A percentile compares a stretch with the other conserved stretches of the same genome.
Evolutionary conservation across 2,329 filamentous ascomycete genomes (phyloP).

Genomic region (Sphaerulina populicola): DNA sequence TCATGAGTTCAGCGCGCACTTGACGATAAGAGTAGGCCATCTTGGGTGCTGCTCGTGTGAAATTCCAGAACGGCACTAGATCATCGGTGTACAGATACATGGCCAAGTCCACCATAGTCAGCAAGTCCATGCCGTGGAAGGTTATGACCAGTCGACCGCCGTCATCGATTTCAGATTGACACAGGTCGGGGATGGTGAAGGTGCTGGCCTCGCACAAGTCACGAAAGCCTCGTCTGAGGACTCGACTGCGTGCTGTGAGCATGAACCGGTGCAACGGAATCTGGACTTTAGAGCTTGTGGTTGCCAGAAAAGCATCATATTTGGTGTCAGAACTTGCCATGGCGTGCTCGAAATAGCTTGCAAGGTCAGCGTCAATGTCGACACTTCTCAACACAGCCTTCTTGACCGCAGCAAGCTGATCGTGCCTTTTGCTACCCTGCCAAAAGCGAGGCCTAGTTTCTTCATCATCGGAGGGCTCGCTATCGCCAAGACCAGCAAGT

Average conservation of each 20-base stretch:
- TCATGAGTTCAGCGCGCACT: constrained; percentile 80
- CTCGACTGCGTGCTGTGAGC: constrained; percentile 62
- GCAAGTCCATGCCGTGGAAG: constrained; percentile 63
- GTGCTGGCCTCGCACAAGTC: constrained; percentile 49
- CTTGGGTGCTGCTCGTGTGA: constrained; percentile 56
- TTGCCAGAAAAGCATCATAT: constrained; percentile 42
- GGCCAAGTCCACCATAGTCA: constrained; percentile 70
- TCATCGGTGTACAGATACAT: constrained; percentile 74
- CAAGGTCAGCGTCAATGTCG: constrained; percentile 59
- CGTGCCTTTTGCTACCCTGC: constrained; percentile 39
- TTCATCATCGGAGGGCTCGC: constrained; percentile 32
- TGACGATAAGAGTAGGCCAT: constrained; percentile 68
- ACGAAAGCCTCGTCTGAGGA: constrained; percentile 56
- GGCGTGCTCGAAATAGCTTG: constrained; percentile 40
- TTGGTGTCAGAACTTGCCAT: constrained; percentile 35
- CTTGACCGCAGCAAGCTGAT: constrained; percentile 45
- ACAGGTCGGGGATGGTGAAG: constrained; percentile 52
- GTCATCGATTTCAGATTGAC: constrained; percentile 48
- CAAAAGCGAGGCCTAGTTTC: constrained; percentile 43
- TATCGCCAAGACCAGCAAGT: constrained; percentile 50
- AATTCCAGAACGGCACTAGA: constrained; percentile 79
- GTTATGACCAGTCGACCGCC: constrained; percentile 51
- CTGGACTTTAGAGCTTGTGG: constrained; percentile 56
- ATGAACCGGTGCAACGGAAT: constrained; percentile 81
- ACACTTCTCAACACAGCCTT: constrained; percentile 53